Evolutionary conservation across 2,329 filamentous ascomycete species (phyloP).

Genomic region (Trichoderma gracile): DNA sequence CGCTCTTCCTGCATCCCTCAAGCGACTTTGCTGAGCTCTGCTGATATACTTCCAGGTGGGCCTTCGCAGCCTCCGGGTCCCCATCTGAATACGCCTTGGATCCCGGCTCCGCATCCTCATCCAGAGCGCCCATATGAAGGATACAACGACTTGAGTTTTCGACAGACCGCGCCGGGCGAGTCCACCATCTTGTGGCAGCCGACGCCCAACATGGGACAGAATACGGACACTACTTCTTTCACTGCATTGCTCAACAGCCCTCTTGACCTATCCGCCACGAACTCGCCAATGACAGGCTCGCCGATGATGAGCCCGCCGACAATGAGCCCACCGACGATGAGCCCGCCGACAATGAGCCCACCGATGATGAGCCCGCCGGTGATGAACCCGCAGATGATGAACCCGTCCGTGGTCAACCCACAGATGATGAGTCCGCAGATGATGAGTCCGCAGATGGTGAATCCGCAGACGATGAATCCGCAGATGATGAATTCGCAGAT

Average conservation of each 20-base stretch:
- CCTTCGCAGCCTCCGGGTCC: slow-evolving; percentile 30
- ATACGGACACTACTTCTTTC: slow-evolving; percentile 43
- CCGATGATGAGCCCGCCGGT: too few species aligned
- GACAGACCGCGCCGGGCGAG: slow-evolving; percentile 33
- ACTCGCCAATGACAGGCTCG: slow-evolving; percentile 51
- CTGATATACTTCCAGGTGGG: slow-evolving; percentile 32
- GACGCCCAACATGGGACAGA: slow-evolving; percentile 31
- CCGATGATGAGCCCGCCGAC: slow-evolving; percentile 48
- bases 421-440: too few species aligned
- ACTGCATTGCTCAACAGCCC: slow-evolving; percentile 42
- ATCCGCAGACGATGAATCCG: too few species aligned
- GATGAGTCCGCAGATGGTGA: too few species aligned
- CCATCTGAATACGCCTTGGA: slow-evolving; percentile 41
- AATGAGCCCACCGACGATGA: slow-evolving; percentile 61
- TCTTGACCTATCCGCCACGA: slow-evolving; percentile 49
- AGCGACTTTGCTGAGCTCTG: background rate
- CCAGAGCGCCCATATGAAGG: slow-evolving; percentile 38
- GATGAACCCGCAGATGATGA: too few species aligned
- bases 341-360: too few species aligned
- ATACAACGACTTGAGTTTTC: slow-evolving; percentile 33
- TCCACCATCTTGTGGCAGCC: slow-evolving; percentile 30
- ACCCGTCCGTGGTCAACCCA: too few species aligned
- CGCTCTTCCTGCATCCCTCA: background rate
- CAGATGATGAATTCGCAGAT: too few species aligned
- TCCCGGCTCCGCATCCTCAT: slow-evolving; percentile 45